A percentile compares a stretch with the other conserved stretches of the same genome.
Evolutionary conservation across 176 grass and related monocot genomes (phyloP).

Genomic region (Sorghum bicolor): DNA sequence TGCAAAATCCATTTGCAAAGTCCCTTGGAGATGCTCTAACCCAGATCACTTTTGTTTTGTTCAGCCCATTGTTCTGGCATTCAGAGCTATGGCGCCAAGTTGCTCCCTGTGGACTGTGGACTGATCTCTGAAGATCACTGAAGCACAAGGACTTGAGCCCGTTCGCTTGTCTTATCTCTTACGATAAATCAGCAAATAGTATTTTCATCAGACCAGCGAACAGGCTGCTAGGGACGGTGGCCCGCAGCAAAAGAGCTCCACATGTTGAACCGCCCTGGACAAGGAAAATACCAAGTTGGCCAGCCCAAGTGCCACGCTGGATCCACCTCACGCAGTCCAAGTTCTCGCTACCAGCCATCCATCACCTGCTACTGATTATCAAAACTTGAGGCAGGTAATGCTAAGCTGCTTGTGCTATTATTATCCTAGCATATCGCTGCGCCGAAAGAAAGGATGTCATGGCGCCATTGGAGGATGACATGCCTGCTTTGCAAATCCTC

Average conservation of each 20-base stretch:
- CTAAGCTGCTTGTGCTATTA: neutral
- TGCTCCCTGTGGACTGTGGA: neutral
- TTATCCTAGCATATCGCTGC: slow-evolving; percentile 10
- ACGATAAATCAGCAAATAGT: too few species aligned
- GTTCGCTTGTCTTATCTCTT: too few species aligned
- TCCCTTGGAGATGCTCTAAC: too few species aligned
- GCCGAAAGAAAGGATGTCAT: slow-evolving; percentile 31
- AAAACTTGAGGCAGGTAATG: slow-evolving; percentile 18
- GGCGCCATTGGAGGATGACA: slow-evolving; percentile 21
- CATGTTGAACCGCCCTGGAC: slow-evolving; percentile 25
- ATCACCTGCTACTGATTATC: neutral
- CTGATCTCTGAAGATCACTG: slow-evolving; percentile 1
- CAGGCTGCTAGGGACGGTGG: slow-evolving; percentile 34
- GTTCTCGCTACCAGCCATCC: neutral
- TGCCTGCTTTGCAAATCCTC: slow-evolving; percentile 15
- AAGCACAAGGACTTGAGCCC: too few species aligned
- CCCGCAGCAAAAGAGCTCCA: slow-evolving; percentile 35
- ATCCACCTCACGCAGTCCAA: slow-evolving; percentile 7
- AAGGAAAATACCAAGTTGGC: slow-evolving; percentile 47
- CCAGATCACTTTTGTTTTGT: neutral
- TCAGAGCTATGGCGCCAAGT: neutral
- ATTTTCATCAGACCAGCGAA: too few species aligned
- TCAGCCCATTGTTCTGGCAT: slow-evolving; percentile 17
- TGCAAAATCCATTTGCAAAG: too few species aligned
- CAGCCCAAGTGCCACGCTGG: slow-evolving; percentile 39